Evolutionary conservation across 306 rosid species (phyloP), one percentile per base, ranked within the genome.

Genomic region (Oxytropis ochrocephala): DNA sequence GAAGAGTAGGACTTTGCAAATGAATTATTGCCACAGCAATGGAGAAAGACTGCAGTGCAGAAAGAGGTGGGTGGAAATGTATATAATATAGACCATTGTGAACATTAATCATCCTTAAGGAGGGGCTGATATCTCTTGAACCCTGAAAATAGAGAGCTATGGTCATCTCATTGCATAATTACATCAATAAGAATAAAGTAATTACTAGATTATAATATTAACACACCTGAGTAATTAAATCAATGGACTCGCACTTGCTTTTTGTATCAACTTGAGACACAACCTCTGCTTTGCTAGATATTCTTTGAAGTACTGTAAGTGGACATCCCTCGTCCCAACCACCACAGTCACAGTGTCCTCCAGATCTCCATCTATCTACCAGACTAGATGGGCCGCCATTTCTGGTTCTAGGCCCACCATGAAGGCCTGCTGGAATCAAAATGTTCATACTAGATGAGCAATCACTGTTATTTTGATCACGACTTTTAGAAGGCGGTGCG

Each of bases 321-420:
- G 97, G 93, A 62, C 99, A 95, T 56, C 99, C 99, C 64, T 86
- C 77, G 77, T 95, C 99, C 99, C 99, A 95, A 82, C 99, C 99
- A 56, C 97, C 99, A 76, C 99, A 95, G 73, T 91, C 93, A 65
- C 99, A 95, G 43, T 32, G 82, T 42, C 99, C 97, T 5, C 86
- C 90, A 4, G 95, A 95, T 83, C 84, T 83, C 99, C 99, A 95
- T 72, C 97, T 85, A 36, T 95, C 95, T 14, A 68, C 83, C 75
- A 95, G 85, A 80, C 89, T 86, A 7, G 96, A 95, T 7, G 96
- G 97, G 18, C 99, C 99, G 0, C 88, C 79, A 43, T 75, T 86
- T 81, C 88, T 79, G 51, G 83, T 83, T 83, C 84, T 87, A 19
- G 93, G 95, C 44, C 99, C 99, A 11, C 96, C 93, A 53, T 95